Base-by-base conservation (phyloP, 2,329 filamentous ascomycete species). In the Orbilia javanica region DNA sequence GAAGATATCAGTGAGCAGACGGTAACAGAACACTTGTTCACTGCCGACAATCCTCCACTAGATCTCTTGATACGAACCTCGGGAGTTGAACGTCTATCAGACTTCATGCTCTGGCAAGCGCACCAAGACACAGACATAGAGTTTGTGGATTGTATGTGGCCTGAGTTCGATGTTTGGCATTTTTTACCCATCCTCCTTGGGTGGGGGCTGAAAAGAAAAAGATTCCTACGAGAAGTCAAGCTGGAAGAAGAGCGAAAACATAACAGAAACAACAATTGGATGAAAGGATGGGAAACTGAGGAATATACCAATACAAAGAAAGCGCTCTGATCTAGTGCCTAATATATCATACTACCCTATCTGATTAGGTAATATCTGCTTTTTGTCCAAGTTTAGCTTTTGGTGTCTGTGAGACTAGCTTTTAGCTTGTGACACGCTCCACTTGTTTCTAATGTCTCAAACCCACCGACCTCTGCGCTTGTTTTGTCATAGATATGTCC, bases 21-120 rank as follows among this genome's bases (percentile, higher is more conserved):
- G 0, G 86, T 99, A 68, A 91, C 91, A 67, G 89, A 90, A 78
- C 93, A 97, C 85, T 93, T 96, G 86, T 96, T 97, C 85, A 98
- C 95, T 3, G 89, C 91, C 60, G 89, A 90, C 66, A 91, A 92
- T 79, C 96, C 96, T 15, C 96, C 96, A 0, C 86, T 98, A 48
- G 96, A 99, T 83, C 88, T 99, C 11, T 90, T 99, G 68, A 88
- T 99, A 63, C 90, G 96, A 63, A 99, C 96, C 3, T 97, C 94
- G 79, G 95, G 94, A 29, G 96, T 99, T 13, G 92, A 94, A 84
- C 89, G 96, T 60, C 86, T 99, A 75, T 97, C 94, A 83, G 96
- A 99, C 84, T 99, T 98, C 82, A 96, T 99, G 94, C 90, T 99
- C 36, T 99, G 96, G 96, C 96, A 99, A 85, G 96, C 93, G 82